phyloP scores from a whole-genome alignment of 202 grass and related monocot species.

The Bolboschoenoplectus hybrid region DNA sequence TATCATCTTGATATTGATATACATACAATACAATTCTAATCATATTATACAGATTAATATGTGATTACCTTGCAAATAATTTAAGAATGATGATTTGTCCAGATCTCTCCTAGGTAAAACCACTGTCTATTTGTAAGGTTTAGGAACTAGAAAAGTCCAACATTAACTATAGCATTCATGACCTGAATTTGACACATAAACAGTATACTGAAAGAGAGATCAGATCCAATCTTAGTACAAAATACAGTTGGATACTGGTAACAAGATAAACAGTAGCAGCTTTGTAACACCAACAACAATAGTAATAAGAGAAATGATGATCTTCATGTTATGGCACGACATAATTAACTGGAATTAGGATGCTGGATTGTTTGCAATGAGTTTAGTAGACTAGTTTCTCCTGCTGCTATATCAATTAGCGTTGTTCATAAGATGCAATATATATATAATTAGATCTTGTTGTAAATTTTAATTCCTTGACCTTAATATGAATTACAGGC shows the following conservation, averaged over 20 bases:
- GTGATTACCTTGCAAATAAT: no score
- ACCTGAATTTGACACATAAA: no score
- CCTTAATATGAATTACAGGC: not conserved
- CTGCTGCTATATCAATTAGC: not conserved
- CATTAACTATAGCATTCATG: no score
- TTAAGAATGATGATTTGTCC: no score
- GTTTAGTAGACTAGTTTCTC: not conserved
- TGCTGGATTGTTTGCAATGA: not conserved
- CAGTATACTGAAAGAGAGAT: not conserved
- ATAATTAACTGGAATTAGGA: not conserved
- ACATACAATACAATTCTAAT: no score
- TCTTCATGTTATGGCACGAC: not conserved
- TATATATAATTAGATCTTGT: not conserved
- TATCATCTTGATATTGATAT: no score
- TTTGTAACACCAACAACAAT: not conserved
- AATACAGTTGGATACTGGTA: not conserved
- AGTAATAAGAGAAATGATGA: not conserved
- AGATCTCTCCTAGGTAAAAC: no score
- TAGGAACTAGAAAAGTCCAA: no score
- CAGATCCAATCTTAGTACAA: not conserved
- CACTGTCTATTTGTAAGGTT: no score
- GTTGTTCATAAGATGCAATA: not conserved
- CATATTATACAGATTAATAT: no score
- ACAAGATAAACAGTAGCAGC: not conserved
- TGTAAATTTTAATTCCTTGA: not conserved